Base-by-base conservation (phyloP, 495 filamentous ascomycete species). In the Neohortaea acidophila region DNA sequence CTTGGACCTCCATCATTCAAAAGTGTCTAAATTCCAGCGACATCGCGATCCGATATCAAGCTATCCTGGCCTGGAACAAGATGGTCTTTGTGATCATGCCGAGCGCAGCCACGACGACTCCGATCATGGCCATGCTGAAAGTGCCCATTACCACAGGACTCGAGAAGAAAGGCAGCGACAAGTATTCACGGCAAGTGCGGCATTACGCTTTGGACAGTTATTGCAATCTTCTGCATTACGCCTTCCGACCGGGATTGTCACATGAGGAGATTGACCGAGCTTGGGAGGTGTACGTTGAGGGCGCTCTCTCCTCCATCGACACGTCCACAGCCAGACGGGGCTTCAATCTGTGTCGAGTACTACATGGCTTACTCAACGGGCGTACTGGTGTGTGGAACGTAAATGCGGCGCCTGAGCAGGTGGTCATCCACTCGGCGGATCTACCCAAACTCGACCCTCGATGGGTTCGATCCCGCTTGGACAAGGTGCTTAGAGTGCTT, bases 21-120 rank as follows among this genome's bases (percentile, higher is more conserved):
- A 64, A 62, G 35, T 92, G 85, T 51, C 84, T 94, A 62, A 92
- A 92, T 47, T 79, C 74, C 53, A 72, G 68, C 36, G 81, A 92
- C 41, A 57, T 67, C 1, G 60, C 68, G 1, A 79, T 80, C 35
- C 86, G 79, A 47, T 59, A 71, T 4, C 75, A 84, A 43, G 84
- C 86, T 17, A 80, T 83, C 43, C 54, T 74, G 18, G 83, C 83
- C 5, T 94, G 86, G 84, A 81, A 77, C 49, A 74, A 79, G 27
- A 68, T 94, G 26, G 69, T 92, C 31, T 89, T 75, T 48, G 70
- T 72, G 12, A 60, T 79, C 30, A 66, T 70, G 32, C 66, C 75
- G 1, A 69, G 73, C 38, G 70, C 74, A 32, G 61, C 65, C 2
- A 79, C 81, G 0, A 64, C 68, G 20, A 57, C 52, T 1, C 68